Evolutionary conservation across 1,139 yeast genomes (phyloP).

Genomic region (Candida sp.): DNA sequence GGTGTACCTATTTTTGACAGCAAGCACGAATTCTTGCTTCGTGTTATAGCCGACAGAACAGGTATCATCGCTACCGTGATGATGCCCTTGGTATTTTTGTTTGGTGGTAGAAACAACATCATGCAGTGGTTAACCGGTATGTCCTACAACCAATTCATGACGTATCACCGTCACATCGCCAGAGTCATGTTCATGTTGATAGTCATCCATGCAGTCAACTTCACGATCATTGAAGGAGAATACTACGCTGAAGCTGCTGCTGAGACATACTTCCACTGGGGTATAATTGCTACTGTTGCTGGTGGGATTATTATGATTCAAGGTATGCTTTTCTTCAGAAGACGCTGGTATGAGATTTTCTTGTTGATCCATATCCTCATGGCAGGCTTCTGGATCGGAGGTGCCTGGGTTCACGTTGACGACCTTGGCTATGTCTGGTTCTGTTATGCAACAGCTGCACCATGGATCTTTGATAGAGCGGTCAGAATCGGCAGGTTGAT

Average conservation of each 20-base stretch:
- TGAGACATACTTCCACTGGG: constrained; percentile 31
- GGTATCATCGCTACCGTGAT: constrained; percentile 32
- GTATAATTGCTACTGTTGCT: constrained; percentile 33
- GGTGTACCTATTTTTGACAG: constrained; percentile 29
- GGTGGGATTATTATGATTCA: constrained; percentile 38
- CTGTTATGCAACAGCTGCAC: constrained; percentile 39
- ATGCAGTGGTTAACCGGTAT: constrained; percentile 44
- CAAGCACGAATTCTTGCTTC: constrained; percentile 21
- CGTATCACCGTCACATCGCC: constrained; percentile 43
- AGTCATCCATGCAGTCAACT: constrained; percentile 43
- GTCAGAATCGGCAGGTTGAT: constrained; percentile 37
- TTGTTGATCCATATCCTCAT: constrained; percentile 41
- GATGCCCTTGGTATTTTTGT: constrained; percentile 37
- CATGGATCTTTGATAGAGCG: constrained; percentile 49
- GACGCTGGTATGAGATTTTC: constrained; percentile 48
- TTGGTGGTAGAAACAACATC: constrained; percentile 48
- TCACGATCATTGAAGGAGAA: constrained; percentile 22
- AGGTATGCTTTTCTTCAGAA: constrained; percentile 43
- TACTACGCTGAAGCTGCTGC: constrained; percentile 14
- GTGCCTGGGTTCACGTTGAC: constrained; percentile 46
- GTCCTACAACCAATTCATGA: constrained; percentile 38
- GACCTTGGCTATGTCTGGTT: constrained; percentile 43
- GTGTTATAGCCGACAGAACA: constrained; percentile 35
- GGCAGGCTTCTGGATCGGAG: constrained; percentile 44
- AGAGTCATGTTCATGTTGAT: constrained; percentile 32